Base-by-base conservation (phyloP, 306 rosid species). In the Albizia julibrissin region DNA sequence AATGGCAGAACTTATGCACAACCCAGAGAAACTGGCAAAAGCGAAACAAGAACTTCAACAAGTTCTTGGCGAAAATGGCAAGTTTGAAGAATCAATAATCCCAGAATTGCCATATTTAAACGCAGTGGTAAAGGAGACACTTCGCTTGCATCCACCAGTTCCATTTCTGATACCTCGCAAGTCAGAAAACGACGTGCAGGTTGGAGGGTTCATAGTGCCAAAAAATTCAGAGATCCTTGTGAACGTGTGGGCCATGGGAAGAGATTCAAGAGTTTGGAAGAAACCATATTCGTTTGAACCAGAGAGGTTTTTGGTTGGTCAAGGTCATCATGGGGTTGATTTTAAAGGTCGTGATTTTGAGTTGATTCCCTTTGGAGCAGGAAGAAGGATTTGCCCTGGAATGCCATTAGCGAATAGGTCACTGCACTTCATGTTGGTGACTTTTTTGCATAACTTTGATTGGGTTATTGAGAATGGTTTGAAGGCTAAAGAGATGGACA, bases 171-270 rank as follows among this genome's bases (percentile, higher is more conserved):
- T 87, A 15, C 90, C 75, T 13, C 88, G 42, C 54, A 64, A 68
- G 19, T 39, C 83, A 8, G 34, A 56, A 11, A 69, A 31, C 3
- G 75, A 66, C n/a, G 61, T 37, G 5, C 80, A 70, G 27, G 18
- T 84, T 15, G 2, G 21, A 77, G 84, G 79, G 9, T 84, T 37
- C 69, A 37, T 10, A 1, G 46, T 75, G 21, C 83, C 82, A 1
- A 82, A 84, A 78, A 50, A 61, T 26, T 34, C 80, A 1, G 82
- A 76, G 21, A 27, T 87, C 3, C 21, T 79, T 1, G 65, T 81
- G 0, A 87, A 84, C 46, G 54, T 70, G 2, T 87, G 86, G 90
- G 62, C 84, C 3, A 84, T 79, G 3, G 86, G 87, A 26, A 3
- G 84, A 18, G 84, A 87, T 29, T 56, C 84, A 10, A 70, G 65